phyloP scores from a whole-genome alignment of 2,329 filamentous ascomycete species.

The Dactylellina drechsleri region DNA sequence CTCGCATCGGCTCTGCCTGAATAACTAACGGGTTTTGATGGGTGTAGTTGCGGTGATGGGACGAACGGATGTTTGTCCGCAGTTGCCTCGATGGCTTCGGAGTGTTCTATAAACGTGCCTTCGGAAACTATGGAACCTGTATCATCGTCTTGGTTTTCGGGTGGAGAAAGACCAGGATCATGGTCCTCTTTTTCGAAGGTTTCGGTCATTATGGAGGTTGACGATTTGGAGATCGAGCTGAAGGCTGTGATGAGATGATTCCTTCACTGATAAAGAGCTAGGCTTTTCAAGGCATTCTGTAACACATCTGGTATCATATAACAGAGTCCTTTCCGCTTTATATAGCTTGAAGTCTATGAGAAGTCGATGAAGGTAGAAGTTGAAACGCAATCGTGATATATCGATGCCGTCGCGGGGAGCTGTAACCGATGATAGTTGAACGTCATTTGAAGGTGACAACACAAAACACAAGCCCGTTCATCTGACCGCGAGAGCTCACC shows the following conservation, averaged over 20 bases:
- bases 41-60: slow-evolving; percentile 43
- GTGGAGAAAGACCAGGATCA: slow-evolving; percentile 5
- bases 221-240: background rate
- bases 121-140: slow-evolving; percentile 38
- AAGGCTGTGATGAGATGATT: slow-evolving; percentile 14
- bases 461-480: slow-evolving; percentile 33
- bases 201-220: slow-evolving; percentile 29
- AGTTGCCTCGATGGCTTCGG: slow-evolving; percentile 17
- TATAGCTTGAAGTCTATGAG: no score
- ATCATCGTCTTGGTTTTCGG: slow-evolving; percentile 11
- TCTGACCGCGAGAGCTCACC: slow-evolving; percentile 43
- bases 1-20: slow-evolving; percentile 14
- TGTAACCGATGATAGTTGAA: slow-evolving; percentile 7
- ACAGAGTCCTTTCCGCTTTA: no score
- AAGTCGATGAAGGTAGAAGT: no score
- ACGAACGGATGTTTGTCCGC: slow-evolving; percentile 35
- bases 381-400: no score
- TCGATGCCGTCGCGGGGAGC: background rate
- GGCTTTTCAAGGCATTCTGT: background rate
- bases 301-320: no score
- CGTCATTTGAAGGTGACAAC: slow-evolving; percentile 34
- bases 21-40: slow-evolving; percentile 28
- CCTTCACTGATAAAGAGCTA: background rate
- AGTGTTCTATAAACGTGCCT: slow-evolving; percentile 43
- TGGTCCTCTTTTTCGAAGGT: slow-evolving; percentile 21